Percentiles rank a stretch among this genome's conserved stretches.
Conservation (phyloP, 2,329 filamentous ascomycete species). For the Pseudovirgaria hyperparasitica region DNA sequence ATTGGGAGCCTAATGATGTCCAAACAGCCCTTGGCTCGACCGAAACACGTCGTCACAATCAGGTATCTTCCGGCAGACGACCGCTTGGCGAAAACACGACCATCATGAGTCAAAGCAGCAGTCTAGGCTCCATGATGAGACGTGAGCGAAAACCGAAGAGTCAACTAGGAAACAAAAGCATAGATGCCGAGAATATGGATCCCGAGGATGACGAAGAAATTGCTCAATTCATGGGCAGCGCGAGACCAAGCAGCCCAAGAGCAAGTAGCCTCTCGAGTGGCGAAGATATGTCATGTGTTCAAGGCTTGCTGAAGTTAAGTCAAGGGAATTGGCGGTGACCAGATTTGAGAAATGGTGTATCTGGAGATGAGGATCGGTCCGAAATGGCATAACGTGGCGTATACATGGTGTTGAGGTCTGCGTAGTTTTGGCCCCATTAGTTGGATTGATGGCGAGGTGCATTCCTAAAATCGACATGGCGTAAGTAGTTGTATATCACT, state of each 20-base stretch:
- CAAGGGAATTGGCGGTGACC: conserved; percentile 75
- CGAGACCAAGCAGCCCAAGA: conserved; percentile 45
- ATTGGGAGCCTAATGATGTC: conserved; percentile 49
- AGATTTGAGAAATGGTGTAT: too few species aligned
- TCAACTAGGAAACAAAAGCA: conserved; percentile 12
- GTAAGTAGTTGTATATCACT: too few species aligned
- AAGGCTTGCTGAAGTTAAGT: conserved; percentile 76
- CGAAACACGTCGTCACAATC: conserved; percentile 20
- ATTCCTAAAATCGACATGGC: too few species aligned
- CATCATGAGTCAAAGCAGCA: conserved; percentile 25
- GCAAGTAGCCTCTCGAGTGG: conserved; percentile 34
- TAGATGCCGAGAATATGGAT: conserved; percentile 22
- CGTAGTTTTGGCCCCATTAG: too few species aligned
- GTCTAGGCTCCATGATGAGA: conserved; percentile 23
- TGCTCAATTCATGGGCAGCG: conserved; percentile 58
- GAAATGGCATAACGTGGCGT: too few species aligned
- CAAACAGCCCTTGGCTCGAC: conserved; percentile 9
- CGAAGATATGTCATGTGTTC: conserved; percentile 73
- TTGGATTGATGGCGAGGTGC: too few species aligned
- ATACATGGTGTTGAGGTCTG: too few species aligned
- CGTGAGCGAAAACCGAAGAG: conserved; percentile 11
- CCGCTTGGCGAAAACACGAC: conserved; percentile 36
- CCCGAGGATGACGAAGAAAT: conserved; percentile 49
- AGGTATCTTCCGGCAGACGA: too few species aligned
- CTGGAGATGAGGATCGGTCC: too few species aligned